Percentiles rank a stretch among this genome's conserved stretches.
These are phyloP conservation scores for Fraxinus dipetala DNA, from an alignment of 305 asterid genomes.

Conservation along the genomic window DNA sequence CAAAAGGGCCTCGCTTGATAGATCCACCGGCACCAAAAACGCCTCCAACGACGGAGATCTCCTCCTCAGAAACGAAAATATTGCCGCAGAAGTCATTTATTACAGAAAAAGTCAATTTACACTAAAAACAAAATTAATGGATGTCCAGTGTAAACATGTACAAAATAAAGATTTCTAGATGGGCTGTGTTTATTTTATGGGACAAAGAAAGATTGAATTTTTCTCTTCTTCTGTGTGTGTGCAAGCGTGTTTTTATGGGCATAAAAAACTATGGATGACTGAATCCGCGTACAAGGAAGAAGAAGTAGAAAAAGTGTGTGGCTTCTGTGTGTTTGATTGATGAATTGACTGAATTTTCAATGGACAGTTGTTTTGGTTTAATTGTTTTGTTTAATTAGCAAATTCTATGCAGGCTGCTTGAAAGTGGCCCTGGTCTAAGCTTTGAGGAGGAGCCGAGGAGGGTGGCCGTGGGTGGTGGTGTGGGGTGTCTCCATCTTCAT, in stretches of 20 bases:
- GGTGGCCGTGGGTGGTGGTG: background rate
- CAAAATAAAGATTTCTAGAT: background rate
- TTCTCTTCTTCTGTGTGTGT: background rate
- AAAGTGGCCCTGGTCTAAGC: slow-evolving; percentile 37
- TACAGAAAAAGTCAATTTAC: background rate
- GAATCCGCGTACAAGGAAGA: slow-evolving; percentile 57
- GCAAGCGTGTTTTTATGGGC: background rate
- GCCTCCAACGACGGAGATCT: slow-evolving; percentile 78
- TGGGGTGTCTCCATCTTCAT: background rate
- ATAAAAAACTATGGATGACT: slow-evolving; percentile 10
- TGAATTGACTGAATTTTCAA: slow-evolving; percentile 41
- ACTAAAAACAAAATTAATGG: background rate
- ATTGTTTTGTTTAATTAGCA: slow-evolving; percentile 5
- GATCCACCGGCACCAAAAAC: slow-evolving; percentile 74
- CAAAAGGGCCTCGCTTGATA: slow-evolving; percentile 48
- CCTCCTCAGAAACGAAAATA: slow-evolving; percentile 77
- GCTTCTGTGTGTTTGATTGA: slow-evolving; percentile 15
- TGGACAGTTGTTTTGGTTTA: background rate
- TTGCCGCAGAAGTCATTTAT: slow-evolving; percentile 80
- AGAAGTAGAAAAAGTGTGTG: slow-evolving; percentile 10
- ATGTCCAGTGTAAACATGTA: background rate
- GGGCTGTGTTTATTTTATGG: background rate
- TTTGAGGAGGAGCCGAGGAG: background rate
- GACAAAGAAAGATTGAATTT: background rate
- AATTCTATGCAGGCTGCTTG: slow-evolving; percentile 51